phyloP scores from a whole-genome alignment of 331 rosid genomes.

The Rhamnella rubrinervis region DNA sequence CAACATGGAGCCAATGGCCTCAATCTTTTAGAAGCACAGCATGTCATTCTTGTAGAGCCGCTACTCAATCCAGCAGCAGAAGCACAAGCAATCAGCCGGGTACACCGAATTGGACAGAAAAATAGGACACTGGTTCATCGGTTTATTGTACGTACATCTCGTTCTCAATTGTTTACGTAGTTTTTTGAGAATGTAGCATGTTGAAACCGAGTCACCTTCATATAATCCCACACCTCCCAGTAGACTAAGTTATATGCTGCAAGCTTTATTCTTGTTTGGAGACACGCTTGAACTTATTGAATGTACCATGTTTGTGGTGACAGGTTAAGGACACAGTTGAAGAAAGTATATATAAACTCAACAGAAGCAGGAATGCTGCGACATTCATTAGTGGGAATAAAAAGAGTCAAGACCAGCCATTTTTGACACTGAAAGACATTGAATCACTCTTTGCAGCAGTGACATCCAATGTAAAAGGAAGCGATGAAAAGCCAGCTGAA shows the following conservation, averaged over 20 bases:
- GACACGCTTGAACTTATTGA: slow-evolving; percentile 10
- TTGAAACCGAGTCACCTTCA: not conserved
- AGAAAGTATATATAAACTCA: slow-evolving; percentile 80
- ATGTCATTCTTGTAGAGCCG: slow-evolving; percentile 90
- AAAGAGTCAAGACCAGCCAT: slow-evolving; percentile 80
- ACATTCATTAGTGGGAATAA: slow-evolving; percentile 75
- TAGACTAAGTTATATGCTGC: not conserved
- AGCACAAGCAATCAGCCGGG: slow-evolving; percentile 93
- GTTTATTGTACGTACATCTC: slow-evolving; percentile 58
- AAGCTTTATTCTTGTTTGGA: slow-evolving; percentile 1
- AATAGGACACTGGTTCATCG: slow-evolving; percentile 80
- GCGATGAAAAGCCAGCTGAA: slow-evolving; percentile 42
- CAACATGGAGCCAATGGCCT: slow-evolving; percentile 98
- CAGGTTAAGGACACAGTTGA: slow-evolving; percentile 90
- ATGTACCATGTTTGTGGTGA: slow-evolving; percentile 15
- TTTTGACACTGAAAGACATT: slow-evolving; percentile 73
- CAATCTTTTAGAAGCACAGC: slow-evolving; percentile 91
- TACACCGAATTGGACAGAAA: slow-evolving; percentile 84
- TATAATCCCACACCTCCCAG: not conserved
- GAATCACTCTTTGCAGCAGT: slow-evolving; percentile 65
- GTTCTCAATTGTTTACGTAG: not conserved
- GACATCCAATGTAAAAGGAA: slow-evolving; percentile 38
- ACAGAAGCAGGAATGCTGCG: slow-evolving; percentile 61
- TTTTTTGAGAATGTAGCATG: not conserved
- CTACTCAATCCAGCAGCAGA: slow-evolving; percentile 95